Evolutionary conservation across 768 basidiomycete genomes (phyloP), one percentile per base, ranked within the genome.

Genomic region (Kwoniella bestiolae): DNA sequence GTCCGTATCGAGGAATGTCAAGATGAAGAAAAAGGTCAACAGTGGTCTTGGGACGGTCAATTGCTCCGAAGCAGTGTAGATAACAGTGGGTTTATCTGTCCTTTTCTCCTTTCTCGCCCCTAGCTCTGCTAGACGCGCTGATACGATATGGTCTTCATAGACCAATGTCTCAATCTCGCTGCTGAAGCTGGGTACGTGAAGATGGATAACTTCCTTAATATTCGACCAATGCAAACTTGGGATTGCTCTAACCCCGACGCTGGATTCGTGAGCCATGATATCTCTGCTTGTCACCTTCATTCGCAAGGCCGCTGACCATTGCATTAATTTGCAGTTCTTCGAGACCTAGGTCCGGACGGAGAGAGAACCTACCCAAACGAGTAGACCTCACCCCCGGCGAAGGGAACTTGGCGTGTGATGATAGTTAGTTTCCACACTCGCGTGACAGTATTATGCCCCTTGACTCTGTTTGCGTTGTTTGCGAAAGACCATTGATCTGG

Each of bases 141-240:
- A n/a, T n/a, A n/a, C n/a, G n/a, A n/a, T n/a, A n/a, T n/a, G n/a
- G n/a, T n/a, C n/a, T n/a, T 9, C n/a, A 16, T 25, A 61, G 60
- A 52, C 31, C 60, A 61, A 61, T 61, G 60, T 28, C 28, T 61
- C 28, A 44, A 51, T n/a, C 5, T 61, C 3, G 14, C 38, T 25
- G 35, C n/a, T 26, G 60, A 26, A 28, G 23, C 49, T 18, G 60
- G 60, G 3, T 38, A 32, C 5, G 23, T 51, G 5, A 28, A 49
- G 25, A 51, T 61, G 49, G 47, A 49, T n/a, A 51, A 61, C 28
- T 61, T 61, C 60, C 14, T 61, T 16, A 41, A 61, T 28, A 14
- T 61, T 25, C 18, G 60, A 23, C 50, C 49, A 3, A 16, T 61
- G 12, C 50, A 61, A 18, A 52, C 28, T 18, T 61, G 60, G 60